Base-by-base conservation (phyloP, 495 filamentous ascomycete species). In the Jackrogersella multiformis region DNA sequence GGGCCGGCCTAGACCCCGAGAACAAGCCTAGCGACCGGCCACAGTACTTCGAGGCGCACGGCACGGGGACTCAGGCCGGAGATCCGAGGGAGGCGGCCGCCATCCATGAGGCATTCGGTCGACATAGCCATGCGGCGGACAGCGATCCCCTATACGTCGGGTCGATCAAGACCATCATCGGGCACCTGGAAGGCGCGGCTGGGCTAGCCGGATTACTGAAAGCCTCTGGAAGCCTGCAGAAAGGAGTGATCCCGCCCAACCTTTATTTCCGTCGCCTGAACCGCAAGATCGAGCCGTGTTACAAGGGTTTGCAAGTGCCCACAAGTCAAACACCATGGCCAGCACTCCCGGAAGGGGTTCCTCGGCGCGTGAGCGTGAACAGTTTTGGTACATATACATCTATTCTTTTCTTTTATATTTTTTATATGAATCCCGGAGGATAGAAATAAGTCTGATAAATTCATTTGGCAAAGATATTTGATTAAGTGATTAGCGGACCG, bases 181-280 rank as follows among this genome's bases (percentile, higher is more conserved):
- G 86, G 0, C 86, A 89, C 62, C 56, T 76, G 0, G 86, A 88
- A 69, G 83, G 77, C 0, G 67, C 77, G 0, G 77, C 78, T 34
- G 86, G 86, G 0, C 56, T 89, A 1, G 77, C 83, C 0, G 79
- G 78, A 0, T 35, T 88, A 0, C 75, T 88, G 26, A 87, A 87
- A 60, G 76, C 80, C 0, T 70, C 78, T 1, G n/a, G 60, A 2
- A 61, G 65, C 46, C 56, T 89, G 0, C 80, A 89, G 56, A 76
- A 78, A 32, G 77, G 74, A 4, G 32, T 70, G n/a, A 77, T 84
- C 34, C 73, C 74, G 1, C 76, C 80, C 6, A 79, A 78, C 35
- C 54, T 83, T 2, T 68, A 74, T 5, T 80, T 88, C 54, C 72
- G 81, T 2, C 74, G 72, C 1, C 63, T 81, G 0, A 89, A 84